Evolutionary conservation across 139 green algal genomes (phyloP).

Genomic region (Picochlorum sp.): DNA sequence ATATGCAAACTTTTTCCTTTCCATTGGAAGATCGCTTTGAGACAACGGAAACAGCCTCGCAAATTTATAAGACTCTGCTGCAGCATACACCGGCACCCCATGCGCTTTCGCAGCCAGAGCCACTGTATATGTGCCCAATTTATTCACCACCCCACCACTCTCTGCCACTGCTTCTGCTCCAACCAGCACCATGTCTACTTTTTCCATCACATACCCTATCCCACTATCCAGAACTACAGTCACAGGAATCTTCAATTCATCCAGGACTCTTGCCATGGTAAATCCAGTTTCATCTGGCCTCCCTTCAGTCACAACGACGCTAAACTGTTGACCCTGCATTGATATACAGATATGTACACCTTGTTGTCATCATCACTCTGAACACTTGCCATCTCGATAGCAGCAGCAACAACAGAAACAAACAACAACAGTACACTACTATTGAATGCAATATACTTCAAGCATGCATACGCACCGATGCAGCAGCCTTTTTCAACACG

Average conservation of each 20-base stretch:
- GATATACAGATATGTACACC: no score
- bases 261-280: slow-evolving; percentile 56
- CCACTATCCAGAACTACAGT: slow-evolving; percentile 74
- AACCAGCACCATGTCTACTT: slow-evolving; percentile 79
- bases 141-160: slow-evolving; percentile 93
- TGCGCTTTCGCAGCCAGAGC: slow-evolving; percentile 60
- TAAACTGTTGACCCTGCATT: slow-evolving; percentile 83
- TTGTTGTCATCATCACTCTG: no score
- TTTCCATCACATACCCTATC: slow-evolving; percentile 69
- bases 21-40: slow-evolving; percentile 68
- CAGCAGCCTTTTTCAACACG: slow-evolving; percentile 57
- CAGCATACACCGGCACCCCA: slow-evolving; percentile 85
- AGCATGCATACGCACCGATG: no score
- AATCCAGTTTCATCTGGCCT: slow-evolving; percentile 71
- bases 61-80: slow-evolving; percentile 94
- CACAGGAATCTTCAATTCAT: slow-evolving; percentile 58
- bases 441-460: no score
- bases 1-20: slow-evolving; percentile 69
- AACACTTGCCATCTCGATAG: background rate
- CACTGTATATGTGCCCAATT: slow-evolving; percentile 60
- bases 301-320: slow-evolving; percentile 83
- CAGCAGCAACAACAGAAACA: background rate
- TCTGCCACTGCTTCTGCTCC: slow-evolving; percentile 93
- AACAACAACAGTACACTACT: slow-evolving; percentile 19
- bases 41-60: slow-evolving; percentile 57